Evolutionary conservation across 768 basidiomycete species (phyloP), one percentile per base, ranked within the genome.

Genomic region (Paxillus involutus): DNA sequence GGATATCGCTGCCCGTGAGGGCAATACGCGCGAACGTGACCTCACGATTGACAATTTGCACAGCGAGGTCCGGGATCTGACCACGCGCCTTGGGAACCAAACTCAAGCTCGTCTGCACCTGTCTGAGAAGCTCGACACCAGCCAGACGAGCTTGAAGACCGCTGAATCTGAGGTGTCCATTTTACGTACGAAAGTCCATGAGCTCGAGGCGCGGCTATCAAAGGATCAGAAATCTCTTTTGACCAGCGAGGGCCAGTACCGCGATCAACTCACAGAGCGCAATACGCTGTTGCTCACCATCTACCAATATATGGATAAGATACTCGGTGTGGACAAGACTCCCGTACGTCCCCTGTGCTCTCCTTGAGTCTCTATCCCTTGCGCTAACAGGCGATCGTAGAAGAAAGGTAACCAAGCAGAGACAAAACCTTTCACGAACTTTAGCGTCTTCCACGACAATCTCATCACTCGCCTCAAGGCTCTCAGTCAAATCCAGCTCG

Each of bases 231-330:
- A 89, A 36, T 77, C 83, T 40, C 66, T 94, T 54, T 67, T 91
- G 57, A 68, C 73, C 21, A 83, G 86, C 3, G 94, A 96, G 71
- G 81, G 74, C 50, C 87, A 92, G 71, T 94, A 91, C 65, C 80
- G 94, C 26, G 91, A 96, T 71, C 95, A 98, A 72, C 70, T 96
- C 33, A 94, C 92, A 16, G 96, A 98, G 76, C 78, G 94, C 52
- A 97, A 94, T 68, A 94, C 93, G 24, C 77, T 98, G 30, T 74
- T 98, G 49, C 75, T 97, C 61, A 93, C 92, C 8, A 91, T 97
- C 26, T 97, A 93, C 69, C 94, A 97, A 72, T 94, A 95, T 66
- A 82, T 96, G 79, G 95, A 97, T 62, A 91, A 89, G 76, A 93
- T 97, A 59, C 77, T 95, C 16, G 94, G 94, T 1, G 86, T 91